Evolutionary conservation across 2,329 filamentous ascomycete genomes (phyloP).

Genomic region (Neopestalotiopsis sp.): DNA sequence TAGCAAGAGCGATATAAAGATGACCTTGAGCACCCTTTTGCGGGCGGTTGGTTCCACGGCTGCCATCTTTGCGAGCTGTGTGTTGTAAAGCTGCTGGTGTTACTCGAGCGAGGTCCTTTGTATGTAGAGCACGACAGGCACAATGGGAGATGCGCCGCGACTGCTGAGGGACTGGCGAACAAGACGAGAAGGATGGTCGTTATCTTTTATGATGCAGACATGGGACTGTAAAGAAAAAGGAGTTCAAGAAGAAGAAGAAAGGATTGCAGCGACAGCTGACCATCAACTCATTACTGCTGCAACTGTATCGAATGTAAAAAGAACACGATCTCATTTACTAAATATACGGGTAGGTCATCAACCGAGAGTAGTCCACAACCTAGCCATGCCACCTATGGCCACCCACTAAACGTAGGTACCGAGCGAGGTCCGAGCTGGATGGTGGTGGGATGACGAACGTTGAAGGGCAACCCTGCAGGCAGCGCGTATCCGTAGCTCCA

Average conservation of each 20-base stretch:
- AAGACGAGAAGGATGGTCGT: background rate
- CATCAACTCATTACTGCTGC: background rate
- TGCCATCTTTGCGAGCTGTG: conserved; percentile 32
- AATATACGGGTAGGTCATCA: background rate
- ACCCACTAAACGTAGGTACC: background rate
- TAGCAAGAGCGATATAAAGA: conserved; percentile 87
- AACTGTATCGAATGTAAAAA: background rate
- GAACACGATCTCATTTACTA: conserved; percentile 3
- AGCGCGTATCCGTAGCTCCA: background rate
- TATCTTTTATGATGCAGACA: background rate
- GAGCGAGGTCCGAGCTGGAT: background rate
- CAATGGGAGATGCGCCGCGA: background rate
- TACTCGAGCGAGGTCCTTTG: background rate
- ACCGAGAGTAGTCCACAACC: background rate
- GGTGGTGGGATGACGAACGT: background rate
- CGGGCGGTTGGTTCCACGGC: conserved; percentile 53
- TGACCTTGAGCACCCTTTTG: conserved; percentile 83
- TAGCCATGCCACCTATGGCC: background rate
- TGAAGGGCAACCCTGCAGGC: background rate
- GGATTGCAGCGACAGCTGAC: background rate
- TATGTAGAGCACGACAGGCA: background rate
- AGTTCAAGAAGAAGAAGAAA: background rate
- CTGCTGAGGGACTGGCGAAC: background rate
- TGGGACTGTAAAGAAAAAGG: background rate
- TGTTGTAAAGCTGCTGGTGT: background rate